phyloP scores from a whole-genome alignment of 768 basidiomycete genomes.

The Suillus occidentalis region DNA sequence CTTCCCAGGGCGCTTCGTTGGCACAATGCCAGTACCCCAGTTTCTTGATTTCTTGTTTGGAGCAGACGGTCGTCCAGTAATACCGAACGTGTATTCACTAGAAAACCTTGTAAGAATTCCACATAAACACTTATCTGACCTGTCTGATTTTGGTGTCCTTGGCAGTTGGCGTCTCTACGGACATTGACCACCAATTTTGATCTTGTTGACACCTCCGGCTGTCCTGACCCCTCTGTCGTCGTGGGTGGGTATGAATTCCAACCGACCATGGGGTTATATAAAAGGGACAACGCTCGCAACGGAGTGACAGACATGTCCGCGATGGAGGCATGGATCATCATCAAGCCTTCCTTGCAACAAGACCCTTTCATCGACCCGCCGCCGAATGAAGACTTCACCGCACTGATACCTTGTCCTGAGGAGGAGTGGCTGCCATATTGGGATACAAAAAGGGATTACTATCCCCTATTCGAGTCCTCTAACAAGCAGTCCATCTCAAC shows the following conservation, averaged over 20 bases:
- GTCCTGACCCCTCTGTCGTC: neutral
- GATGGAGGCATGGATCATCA: neutral
- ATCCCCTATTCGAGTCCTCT: neutral
- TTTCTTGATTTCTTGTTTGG: neutral
- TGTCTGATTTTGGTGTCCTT: neutral
- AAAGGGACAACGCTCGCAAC: neutral
- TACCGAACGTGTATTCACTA: neutral
- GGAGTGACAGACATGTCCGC: constrained; percentile 1
- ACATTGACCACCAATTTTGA: constrained; percentile 1
- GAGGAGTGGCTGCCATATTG: neutral
- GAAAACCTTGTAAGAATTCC: neutral
- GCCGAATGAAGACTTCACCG: neutral
- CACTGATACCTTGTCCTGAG: neutral
- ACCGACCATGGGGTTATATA: neutral
- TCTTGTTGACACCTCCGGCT: neutral
- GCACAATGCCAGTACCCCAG: neutral
- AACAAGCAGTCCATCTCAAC: neutral
- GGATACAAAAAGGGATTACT: neutral
- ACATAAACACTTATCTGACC: neutral
- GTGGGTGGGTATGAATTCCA: neutral
- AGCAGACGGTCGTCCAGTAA: neutral
- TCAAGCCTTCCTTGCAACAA: neutral
- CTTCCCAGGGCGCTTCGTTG: neutral
- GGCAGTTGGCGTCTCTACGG: neutral
- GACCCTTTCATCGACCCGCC: neutral